Conservation (phyloP, 2,329 filamentous ascomycete genomes). For the Gyromitra esculenta region DNA sequence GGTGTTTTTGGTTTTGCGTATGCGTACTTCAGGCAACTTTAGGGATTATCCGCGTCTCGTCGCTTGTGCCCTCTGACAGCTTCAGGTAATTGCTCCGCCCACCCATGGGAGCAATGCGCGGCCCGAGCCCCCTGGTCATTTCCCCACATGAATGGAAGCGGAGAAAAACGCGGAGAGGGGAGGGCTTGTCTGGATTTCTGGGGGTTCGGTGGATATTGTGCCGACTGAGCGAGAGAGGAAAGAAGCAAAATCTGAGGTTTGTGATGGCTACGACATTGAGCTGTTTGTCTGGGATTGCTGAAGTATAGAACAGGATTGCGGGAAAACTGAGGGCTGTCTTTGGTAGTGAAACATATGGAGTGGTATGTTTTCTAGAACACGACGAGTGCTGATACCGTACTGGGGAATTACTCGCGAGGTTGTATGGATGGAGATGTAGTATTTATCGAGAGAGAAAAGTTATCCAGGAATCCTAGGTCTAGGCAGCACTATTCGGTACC, state of each 20-base stretch:
- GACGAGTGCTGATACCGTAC: too few species aligned
- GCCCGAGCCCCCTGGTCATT: slow-evolving; percentile 13
- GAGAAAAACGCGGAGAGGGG: background rate
- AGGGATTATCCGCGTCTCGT: background rate
- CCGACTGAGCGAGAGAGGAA: background rate
- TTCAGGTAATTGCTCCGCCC: slow-evolving; percentile 1
- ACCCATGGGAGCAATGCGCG: background rate
- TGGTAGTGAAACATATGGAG: too few species aligned
- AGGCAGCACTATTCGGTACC: background rate
- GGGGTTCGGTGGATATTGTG: slow-evolving; percentile 6
- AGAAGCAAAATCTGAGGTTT: background rate
- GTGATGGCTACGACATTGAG: background rate
- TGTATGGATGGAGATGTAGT: too few species aligned
- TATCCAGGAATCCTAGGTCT: background rate
- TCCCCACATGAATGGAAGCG: background rate
- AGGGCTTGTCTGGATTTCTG: background rate
- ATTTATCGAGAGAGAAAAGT: background rate
- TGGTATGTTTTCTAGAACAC: too few species aligned
- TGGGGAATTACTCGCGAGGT: too few species aligned
- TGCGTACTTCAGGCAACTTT: background rate
- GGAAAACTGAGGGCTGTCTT: background rate
- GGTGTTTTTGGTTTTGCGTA: too few species aligned
- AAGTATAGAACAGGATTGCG: background rate
- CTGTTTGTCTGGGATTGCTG: background rate
- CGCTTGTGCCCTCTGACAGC: background rate